These are phyloP conservation scores for Trebouxia sp. DNA, from an alignment of 139 green algal species.

Conservation along the genomic window DNA sequence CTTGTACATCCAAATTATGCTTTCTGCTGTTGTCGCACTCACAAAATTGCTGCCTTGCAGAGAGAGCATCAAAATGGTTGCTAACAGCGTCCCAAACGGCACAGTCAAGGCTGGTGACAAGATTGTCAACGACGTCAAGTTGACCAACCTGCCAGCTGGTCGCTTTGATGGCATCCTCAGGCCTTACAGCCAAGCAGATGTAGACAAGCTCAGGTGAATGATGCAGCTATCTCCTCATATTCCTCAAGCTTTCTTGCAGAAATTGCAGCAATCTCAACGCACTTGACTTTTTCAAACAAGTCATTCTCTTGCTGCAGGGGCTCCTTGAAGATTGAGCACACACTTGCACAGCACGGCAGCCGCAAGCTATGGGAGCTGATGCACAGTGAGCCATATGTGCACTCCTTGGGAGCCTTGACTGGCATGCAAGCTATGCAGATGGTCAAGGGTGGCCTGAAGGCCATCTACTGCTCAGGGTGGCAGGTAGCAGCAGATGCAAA, in stretches of 20 bases:
- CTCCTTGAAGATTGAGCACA: slow-evolving; percentile 73
- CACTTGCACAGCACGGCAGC: slow-evolving; percentile 62
- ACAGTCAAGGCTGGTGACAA: slow-evolving; percentile 9
- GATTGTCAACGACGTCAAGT: slow-evolving; percentile 21
- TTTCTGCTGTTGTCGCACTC: no score
- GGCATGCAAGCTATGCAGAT: slow-evolving; percentile 62
- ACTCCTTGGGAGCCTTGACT: slow-evolving; percentile 75
- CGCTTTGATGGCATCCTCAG: slow-evolving; percentile 14
- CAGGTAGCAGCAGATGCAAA: slow-evolving; percentile 85
- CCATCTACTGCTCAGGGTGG: slow-evolving; percentile 91
- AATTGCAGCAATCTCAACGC: not conserved
- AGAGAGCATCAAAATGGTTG: not conserved
- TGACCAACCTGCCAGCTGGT: not conserved
- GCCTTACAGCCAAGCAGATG: slow-evolving; percentile 25
- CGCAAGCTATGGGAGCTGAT: slow-evolving; percentile 80
- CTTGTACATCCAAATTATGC: no score
- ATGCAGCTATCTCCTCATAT: no score
- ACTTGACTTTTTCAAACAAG: not conserved
- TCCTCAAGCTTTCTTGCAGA: not conserved
- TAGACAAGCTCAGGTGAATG: slow-evolving; percentile 25
- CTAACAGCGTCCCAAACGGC: slow-evolving; percentile 7
- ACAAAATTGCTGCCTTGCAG: not conserved
- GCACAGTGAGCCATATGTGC: slow-evolving; percentile 70
- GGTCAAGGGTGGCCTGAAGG: slow-evolving; percentile 74
- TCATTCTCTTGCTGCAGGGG: slow-evolving; percentile 52